Evolutionary conservation across 2,329 filamentous ascomycete genomes (phyloP).

Genomic region (Rugonectria rugulosa): DNA sequence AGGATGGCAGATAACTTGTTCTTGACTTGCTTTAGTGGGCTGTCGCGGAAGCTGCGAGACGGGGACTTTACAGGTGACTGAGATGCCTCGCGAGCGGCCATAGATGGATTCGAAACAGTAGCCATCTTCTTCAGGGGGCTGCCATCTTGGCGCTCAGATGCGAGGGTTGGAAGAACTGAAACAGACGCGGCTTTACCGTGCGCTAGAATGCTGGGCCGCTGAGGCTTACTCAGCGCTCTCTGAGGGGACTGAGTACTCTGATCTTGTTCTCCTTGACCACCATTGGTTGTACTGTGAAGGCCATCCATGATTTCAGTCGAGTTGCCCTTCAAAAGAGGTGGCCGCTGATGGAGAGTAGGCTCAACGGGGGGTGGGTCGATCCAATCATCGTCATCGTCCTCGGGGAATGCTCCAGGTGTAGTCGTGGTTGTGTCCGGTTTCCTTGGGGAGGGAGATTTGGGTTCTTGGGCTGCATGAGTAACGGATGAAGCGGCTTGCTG

Average conservation of each 20-base stretch:
- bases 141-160: conserved; percentile 28
- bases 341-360: conserved; percentile 47
- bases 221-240: conserved; percentile 14
- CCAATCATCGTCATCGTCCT: conserved; percentile 66
- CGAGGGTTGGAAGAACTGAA: conserved; percentile 54
- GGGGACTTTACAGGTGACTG: conserved; percentile 65
- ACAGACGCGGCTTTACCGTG: conserved; percentile 71
- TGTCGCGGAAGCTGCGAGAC: conserved; percentile 68
- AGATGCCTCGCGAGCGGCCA: conserved; percentile 52
- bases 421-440: conserved; percentile 44
- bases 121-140: conserved; percentile 63
- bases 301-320: conserved; percentile 69
- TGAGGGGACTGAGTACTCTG: conserved; percentile 24
- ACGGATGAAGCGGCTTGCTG: conserved; percentile 40
- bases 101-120: conserved; percentile 65
- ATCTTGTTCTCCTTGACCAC: conserved; percentile 49
- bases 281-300: conserved; percentile 56
- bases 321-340: conserved; percentile 65
- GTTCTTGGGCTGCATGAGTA: conserved; percentile 40
- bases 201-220: conserved; percentile 31
- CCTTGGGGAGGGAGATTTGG: conserved; percentile 40
- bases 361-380: conserved; percentile 60
- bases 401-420: conserved; percentile 68
- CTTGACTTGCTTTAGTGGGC: conserved; percentile 89
- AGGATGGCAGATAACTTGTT: conserved; percentile 91